phyloP scores from a whole-genome alignment of 768 basidiomycete genomes.

The Leccinum variicolor region DNA sequence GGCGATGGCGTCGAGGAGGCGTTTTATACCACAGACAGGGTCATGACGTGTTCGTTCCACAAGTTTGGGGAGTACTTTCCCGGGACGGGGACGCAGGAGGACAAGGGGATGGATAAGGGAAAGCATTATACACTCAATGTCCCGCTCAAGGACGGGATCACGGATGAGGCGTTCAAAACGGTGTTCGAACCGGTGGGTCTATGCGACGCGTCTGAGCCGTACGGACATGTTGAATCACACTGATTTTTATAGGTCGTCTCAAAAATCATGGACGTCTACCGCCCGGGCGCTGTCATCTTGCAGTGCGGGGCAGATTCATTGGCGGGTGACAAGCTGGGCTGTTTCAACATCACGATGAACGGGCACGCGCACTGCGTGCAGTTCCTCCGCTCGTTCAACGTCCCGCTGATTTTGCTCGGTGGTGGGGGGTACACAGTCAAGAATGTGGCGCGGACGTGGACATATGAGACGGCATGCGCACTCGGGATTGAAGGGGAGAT shows the following conservation, averaged over 20 bases:
- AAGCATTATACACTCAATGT: conserved; percentile 91
- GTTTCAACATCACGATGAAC: conserved; percentile 94
- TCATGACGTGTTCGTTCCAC: conserved; percentile 97
- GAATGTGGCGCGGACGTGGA: conserved; percentile 86
- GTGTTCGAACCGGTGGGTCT: conserved; percentile 87
- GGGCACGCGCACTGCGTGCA: conserved; percentile 92
- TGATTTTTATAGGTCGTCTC: conserved; percentile 63
- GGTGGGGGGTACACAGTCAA: conserved; percentile 98
- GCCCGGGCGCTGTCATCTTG: conserved; percentile 82
- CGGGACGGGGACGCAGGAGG: conserved; percentile 78
- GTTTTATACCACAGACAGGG: conserved; percentile 95
- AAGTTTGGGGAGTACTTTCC: conserved; percentile 89
- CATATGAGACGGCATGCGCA: conserved; percentile 94
- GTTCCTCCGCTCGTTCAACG: conserved; percentile 75
- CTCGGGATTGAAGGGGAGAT: conserved; percentile 81
- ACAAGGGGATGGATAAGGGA: conserved; percentile 79
- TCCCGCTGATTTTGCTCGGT: conserved; percentile 89
- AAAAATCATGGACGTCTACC: conserved; percentile 82
- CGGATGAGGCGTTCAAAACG: conserved; percentile 80
- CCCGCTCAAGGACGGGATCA: conserved; percentile 91
- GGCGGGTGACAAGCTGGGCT: conserved; percentile 92
- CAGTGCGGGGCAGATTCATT: conserved; percentile 98
- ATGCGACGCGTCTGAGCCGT: not conserved
- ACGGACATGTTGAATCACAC: not conserved
- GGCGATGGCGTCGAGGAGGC: conserved; percentile 99